Percentiles rank a stretch among this genome's conserved stretches.
phyloP scores from a whole-genome alignment of 257 asterid genomes.

The Solanum pinnatisectum region DNA sequence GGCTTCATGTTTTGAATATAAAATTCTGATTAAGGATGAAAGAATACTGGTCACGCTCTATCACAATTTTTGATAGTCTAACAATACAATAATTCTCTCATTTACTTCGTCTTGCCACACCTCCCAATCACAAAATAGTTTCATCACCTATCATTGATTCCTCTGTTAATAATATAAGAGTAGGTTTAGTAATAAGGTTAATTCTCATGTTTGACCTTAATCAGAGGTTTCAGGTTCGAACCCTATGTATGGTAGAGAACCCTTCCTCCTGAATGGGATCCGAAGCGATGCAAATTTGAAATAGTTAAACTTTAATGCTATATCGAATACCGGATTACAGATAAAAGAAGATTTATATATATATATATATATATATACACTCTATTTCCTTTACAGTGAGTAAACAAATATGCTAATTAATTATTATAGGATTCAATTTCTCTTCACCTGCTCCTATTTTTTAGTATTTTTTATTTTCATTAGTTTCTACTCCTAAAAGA shows the following conservation, averaged over 20 bases:
- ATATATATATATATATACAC: background rate
- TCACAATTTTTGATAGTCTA: background rate
- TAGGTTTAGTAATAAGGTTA: too few species aligned
- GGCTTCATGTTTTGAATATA: background rate
- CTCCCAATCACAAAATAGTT: background rate
- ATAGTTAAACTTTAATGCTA: fast-evolving
- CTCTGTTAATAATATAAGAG: background rate
- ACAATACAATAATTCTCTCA: background rate
- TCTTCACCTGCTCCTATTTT: background rate
- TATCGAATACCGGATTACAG: too few species aligned
- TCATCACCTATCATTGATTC: too few species aligned
- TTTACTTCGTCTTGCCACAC: fast-evolving
- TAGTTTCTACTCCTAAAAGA: background rate
- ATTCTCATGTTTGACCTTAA: too few species aligned
- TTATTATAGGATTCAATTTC: background rate
- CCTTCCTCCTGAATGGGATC: too few species aligned
- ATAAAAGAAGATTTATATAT: too few species aligned
- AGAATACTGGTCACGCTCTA: too few species aligned
- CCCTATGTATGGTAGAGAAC: too few species aligned
- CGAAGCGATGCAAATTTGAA: too few species aligned
- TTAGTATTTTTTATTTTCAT: background rate
- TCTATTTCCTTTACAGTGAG: background rate
- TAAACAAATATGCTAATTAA: background rate
- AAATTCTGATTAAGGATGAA: too few species aligned
- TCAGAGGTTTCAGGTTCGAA: too few species aligned